These are phyloP conservation scores for Peronospora farinosa DNA, from an alignment of 352 stramenopile genomes.

Conservation along the genomic window DNA sequence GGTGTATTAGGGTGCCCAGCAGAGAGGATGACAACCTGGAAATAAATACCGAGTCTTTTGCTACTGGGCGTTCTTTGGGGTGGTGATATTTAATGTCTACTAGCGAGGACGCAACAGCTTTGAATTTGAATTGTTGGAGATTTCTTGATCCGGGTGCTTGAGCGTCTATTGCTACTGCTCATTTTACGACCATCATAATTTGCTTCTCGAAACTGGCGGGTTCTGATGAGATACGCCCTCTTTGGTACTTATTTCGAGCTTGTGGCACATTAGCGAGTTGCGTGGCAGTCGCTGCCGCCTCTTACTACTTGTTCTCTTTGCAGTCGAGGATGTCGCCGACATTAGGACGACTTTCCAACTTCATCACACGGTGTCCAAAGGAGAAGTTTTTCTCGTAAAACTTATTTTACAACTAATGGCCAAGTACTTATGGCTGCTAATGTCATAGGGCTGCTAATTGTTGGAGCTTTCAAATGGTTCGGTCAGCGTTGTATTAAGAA, in stretches of 20 bases:
- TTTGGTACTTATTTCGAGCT: conserved; percentile 42
- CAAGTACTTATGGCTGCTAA: conserved; percentile 34
- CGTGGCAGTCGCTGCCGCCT: conserved; percentile 34
- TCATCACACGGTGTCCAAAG: conserved; percentile 48
- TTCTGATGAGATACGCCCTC: conserved; percentile 39
- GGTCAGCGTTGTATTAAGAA: conserved; percentile 17
- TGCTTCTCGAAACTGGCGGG: conserved; percentile 53
- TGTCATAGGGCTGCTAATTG: conserved; percentile 39
- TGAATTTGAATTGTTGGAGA: conserved; percentile 41
- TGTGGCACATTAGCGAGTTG: conserved; percentile 35
- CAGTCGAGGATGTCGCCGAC: conserved; percentile 11
- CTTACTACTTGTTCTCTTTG: conserved; percentile 31
- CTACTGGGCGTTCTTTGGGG: conserved; percentile 35
- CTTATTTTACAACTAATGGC: conserved; percentile 23
- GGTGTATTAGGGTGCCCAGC: no score
- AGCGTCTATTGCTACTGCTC: conserved; percentile 56
- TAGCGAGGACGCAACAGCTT: conserved; percentile 16
- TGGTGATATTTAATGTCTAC: conserved; percentile 33
- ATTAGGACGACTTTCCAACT: conserved; percentile 20
- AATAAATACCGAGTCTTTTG: no score
- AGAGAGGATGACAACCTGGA: conserved; percentile 24
- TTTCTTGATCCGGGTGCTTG: conserved; percentile 32
- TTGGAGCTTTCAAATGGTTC: conserved; percentile 24
- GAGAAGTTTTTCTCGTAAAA: conserved; percentile 39
- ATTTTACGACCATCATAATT: conserved; percentile 63